Evolutionary conservation across 1,284 basidiomycete genomes (phyloP), one percentile per base, ranked within the genome.

Genomic region (Coniferiporia weirii): DNA sequence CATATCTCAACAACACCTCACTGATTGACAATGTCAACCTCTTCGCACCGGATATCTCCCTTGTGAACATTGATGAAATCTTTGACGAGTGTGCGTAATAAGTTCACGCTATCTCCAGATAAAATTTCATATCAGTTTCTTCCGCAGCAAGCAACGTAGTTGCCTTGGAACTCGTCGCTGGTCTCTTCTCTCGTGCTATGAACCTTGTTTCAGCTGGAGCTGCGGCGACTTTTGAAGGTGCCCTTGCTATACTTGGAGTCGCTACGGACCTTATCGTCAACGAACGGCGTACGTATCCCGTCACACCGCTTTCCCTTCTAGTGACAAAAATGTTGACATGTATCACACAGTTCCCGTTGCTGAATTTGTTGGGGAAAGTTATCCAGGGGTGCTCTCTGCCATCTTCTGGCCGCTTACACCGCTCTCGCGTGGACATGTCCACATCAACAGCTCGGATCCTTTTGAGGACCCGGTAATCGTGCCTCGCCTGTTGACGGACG

Each of bases 31-130:
- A 61, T 15, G 57, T 66, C 65, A 56, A 59, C 54, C 44, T 67
- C 13, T 68, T 68, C 43, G 66, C 60, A 20, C 69, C 59, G 51
- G 66, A 64, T 35, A 69, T 70, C 20, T 63, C 68, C 0, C 66
- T 66, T 34, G 66, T 66, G 32, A 66, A 68, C 46, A 58, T 70
- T n/a, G 60, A 68, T 59, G 62, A 71, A 52, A 62, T 71, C 0
- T 65, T 65, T 48, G 63, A 63, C 15, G 8, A 32, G 1, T 49
- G 57, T 59, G 34, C 19, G 52, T 54, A n/a, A 46, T 15, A 48
- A 32, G 43, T 59, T n/a, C 7, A n/a, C 19, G 32, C 4, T 4
- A 48, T 12, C 22, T 35, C 19, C 50, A n/a, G n/a, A 50, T 52
- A 20, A 48, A 27, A 7, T 3, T 10, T 40, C 19, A n/a, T 36